phyloP scores from a whole-genome alignment of 768 basidiomycete species.

The Leucocoprinus birnbaumii region DNA sequence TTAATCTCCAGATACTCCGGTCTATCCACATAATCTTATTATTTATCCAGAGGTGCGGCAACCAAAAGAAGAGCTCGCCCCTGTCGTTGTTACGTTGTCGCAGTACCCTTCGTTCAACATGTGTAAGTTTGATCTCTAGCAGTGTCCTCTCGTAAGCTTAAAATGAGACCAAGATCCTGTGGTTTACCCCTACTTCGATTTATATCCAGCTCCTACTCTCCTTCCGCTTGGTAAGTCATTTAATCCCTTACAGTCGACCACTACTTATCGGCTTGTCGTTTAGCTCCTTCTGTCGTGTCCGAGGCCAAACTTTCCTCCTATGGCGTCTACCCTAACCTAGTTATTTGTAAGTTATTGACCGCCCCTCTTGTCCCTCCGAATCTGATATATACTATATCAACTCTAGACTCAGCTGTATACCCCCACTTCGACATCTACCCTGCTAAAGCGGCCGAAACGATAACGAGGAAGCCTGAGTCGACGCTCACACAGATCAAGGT shows the following conservation, averaged over 20 bases:
- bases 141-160: neutral
- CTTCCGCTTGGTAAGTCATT: no score
- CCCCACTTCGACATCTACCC: conserved; percentile 14
- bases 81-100: neutral
- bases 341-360: conserved; percentile 13
- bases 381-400: neutral
- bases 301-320: neutral
- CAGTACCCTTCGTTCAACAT: conserved; percentile 3
- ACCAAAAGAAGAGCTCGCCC: neutral
- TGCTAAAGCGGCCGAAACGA: neutral
- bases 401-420: conserved; percentile 4
- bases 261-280: neutral
- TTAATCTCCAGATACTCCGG: conserved; percentile 9
- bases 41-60: conserved; percentile 10
- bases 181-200: neutral
- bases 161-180: neutral
- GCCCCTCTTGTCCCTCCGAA: neutral
- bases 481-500: neutral
- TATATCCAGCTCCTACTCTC: no score
- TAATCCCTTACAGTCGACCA: no score
- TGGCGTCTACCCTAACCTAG: conserved; percentile 4
- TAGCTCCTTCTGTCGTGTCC: neutral
- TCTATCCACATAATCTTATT: conserved; percentile 14
- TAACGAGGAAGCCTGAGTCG: neutral
- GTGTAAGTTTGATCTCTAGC: neutral